Evolutionary conservation across 495 filamentous ascomycete genomes (phyloP).

Genomic region (Neurospora intermedia): DNA sequence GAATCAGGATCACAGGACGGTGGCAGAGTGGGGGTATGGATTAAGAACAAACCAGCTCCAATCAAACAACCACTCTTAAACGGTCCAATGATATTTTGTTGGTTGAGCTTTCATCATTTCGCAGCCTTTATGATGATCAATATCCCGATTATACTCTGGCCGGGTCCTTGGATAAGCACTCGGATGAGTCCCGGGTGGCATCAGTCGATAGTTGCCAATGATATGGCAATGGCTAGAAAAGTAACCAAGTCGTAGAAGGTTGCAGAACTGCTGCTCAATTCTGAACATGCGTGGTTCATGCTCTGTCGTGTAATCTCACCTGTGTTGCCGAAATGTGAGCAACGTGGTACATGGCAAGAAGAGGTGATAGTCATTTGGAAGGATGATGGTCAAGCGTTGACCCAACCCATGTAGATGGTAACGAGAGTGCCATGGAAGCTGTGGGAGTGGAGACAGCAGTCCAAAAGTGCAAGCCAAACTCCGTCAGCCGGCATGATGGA

Average conservation of each 20-base stretch:
- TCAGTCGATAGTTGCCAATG: slow-evolving; percentile 14
- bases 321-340: background rate
- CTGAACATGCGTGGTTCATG: slow-evolving; percentile 6
- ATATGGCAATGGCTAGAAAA: background rate
- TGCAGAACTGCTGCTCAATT: slow-evolving; percentile 13
- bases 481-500: background rate
- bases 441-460: background rate
- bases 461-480: background rate
- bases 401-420: background rate
- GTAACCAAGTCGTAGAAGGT: background rate
- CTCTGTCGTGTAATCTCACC: slow-evolving; percentile 12
- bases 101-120: background rate
- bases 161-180: slow-evolving; percentile 2
- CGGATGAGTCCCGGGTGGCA: slow-evolving; percentile 8
- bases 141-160: background rate
- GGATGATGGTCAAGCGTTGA: background rate
- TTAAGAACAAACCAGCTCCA: background rate
- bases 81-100: background rate
- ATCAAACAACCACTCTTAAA: background rate
- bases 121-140: background rate
- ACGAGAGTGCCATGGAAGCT: background rate
- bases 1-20: background rate
- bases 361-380: background rate
- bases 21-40: background rate
- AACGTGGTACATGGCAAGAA: background rate